Evolutionary conservation across 192 early-diverging fungal species (phyloP).

Genomic region (Gamsiella multidivaricata): DNA sequence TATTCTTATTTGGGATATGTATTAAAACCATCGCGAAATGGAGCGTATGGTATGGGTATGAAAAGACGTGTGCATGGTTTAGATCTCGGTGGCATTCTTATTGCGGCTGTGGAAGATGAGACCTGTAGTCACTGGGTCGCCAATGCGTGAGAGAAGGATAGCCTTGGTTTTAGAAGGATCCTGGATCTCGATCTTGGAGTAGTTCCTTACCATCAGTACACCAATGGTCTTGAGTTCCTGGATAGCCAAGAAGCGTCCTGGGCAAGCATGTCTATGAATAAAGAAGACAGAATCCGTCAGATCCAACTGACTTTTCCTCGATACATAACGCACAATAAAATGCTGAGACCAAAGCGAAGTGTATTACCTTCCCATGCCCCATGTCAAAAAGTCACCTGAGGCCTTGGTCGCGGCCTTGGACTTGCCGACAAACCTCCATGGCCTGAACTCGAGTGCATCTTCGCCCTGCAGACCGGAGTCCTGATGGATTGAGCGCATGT

Average conservation of each 20-base stretch:
- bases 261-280: slow-evolving; percentile 34
- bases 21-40: too few relatives aligned
- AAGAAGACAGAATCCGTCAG: background rate
- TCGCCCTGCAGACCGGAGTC: slow-evolving; percentile 24
- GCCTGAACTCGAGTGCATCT: slow-evolving; percentile 42
- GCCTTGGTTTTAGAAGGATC: slow-evolving; percentile 4
- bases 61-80: background rate
- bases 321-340: too few relatives aligned
- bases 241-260: slow-evolving; percentile 33
- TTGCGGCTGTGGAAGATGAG: slow-evolving; percentile 28
- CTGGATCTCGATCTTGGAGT: slow-evolving; percentile 27
- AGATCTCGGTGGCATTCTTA: background rate
- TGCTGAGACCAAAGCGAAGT: too few relatives aligned
- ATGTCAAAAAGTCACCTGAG: slow-evolving; percentile 47
- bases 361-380: slow-evolving; percentile 61
- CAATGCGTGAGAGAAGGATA: slow-evolving; percentile 4
- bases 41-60: background rate
- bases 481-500: slow-evolving; percentile 20
- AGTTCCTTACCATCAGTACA: slow-evolving; percentile 3
- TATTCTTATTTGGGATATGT: too few relatives aligned
- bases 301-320: background rate
- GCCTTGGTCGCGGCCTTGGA: slow-evolving; percentile 44
- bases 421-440: slow-evolving; percentile 54
- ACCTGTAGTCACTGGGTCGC: slow-evolving; percentile 4
- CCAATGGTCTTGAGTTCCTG: slow-evolving; percentile 16